Conservation (phyloP, 805 yeast species). For the Hanseniaspora meyeri region DNA sequence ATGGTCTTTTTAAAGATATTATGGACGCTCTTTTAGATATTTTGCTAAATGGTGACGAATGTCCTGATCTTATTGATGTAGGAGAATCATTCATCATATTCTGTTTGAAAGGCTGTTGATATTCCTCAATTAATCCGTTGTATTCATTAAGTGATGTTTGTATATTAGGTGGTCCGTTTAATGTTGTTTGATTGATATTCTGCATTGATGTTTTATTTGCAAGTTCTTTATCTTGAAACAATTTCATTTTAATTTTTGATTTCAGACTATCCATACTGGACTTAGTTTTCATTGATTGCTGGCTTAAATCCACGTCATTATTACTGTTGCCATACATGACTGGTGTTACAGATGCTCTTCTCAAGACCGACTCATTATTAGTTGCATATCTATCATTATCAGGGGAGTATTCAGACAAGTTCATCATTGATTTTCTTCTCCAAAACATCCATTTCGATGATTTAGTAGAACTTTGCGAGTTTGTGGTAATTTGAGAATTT, state of each 20-base stretch:
- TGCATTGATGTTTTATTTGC: neutral
- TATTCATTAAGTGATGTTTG: neutral
- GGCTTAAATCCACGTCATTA: neutral
- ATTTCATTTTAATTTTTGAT: slow-evolving; percentile 10
- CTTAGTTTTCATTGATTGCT: slow-evolving; percentile 2
- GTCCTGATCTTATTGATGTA: neutral
- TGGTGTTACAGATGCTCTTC: neutral
- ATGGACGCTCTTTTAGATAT: slow-evolving; percentile 8
- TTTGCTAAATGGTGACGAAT: neutral
- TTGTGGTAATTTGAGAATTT: slow-evolving; percentile 14
- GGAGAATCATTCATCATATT: neutral
- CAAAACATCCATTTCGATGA: slow-evolving; percentile 26
- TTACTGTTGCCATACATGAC: neutral
- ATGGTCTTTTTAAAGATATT: slow-evolving; percentile 13
- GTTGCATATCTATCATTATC: neutral
- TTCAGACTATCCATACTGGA: slow-evolving; percentile 12
- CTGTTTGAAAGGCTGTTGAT: neutral
- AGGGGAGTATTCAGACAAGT: slow-evolving; percentile 1
- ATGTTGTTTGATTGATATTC: neutral
- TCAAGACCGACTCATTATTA: neutral
- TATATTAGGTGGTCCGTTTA: neutral
- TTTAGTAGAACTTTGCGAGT: slow-evolving; percentile 13
- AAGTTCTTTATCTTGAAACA: neutral
- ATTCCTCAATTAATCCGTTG: neutral
- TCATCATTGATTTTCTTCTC: slow-evolving; percentile 20